Base-by-base conservation (phyloP, 192 early-diverging fungal genomes). In the Coemansia sp. region DNA sequence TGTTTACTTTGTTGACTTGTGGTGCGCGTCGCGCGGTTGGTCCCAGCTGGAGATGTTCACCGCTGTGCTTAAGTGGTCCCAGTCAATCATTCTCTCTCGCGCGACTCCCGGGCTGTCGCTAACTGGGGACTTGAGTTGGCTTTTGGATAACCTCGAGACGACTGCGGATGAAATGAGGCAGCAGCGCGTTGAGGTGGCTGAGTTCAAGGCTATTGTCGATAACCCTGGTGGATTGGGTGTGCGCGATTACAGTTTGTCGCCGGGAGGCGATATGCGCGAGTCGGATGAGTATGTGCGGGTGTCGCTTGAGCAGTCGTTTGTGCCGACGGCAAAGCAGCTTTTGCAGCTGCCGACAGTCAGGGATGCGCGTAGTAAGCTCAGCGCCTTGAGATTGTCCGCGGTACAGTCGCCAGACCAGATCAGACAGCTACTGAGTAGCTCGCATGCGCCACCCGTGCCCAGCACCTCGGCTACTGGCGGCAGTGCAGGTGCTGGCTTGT, bases 191-290 rank as follows among this genome's bases (percentile, higher is more conserved):
- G 79, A 82, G 58, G 74, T 66, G 13, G 73, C 63, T 2, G 74
- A 82, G 67, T 82, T 82, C 70, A 70, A 76, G 67, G 74, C 79
- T 14, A 56, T 71, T 33, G 51, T 82, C 33, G 69, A 76, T 39
- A 73, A 76, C 31, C 70, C 70, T 5, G 70, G 23, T 9, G 77
- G 77, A 24, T 63, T 63, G 18, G 72, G 74, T 3, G 77, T 71
- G 38, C 77, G 77, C 34, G 77, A 70, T 57, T 65, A 71, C 37
- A 61, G 45, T 5, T 36, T 76, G 55, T 70, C 74, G 23, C 74
- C 74, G 5, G 53, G 42, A 1, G 64, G 57, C 14, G 64, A 63
- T 0, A 61, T 14, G 13, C 43, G 46, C 0, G 73, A 67, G 34
- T 28, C 62, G 38, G 70, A 67, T 33, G 77, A 79, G 36, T 80